Evolutionary conservation across 164 flowering plant species (phyloP).

Genomic region (Nymphaea colorata): DNA sequence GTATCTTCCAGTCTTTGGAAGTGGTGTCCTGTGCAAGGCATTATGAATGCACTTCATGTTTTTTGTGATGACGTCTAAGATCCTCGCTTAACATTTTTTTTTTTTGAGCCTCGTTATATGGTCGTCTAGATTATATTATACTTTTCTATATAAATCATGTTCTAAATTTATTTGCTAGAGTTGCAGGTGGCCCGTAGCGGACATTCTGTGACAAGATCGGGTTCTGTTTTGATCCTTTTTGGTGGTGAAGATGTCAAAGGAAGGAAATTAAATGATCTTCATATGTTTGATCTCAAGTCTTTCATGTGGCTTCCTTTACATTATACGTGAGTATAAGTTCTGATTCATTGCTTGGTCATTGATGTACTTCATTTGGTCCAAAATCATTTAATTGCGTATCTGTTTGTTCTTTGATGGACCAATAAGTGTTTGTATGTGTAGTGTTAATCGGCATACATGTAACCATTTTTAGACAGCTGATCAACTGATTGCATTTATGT

Average conservation of each 20-base stretch:
- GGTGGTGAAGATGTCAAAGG: conserved; percentile 91
- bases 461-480: neutral
- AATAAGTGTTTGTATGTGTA: neutral
- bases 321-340: conserved; percentile 68
- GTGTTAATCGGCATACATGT: neutral
- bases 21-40: neutral
- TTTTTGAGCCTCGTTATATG: too few relatives aligned
- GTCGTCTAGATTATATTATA: too few relatives aligned
- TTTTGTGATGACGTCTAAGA: neutral
- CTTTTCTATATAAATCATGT: neutral
- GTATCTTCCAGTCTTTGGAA: neutral
- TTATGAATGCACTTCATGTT: too few relatives aligned
- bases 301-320: conserved; percentile 93
- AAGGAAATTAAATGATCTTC: conserved; percentile 89
- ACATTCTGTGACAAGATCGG: conserved; percentile 78
- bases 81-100: neutral
- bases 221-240: conserved; percentile 70
- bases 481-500: neutral
- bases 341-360: neutral
- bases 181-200: conserved; percentile 84
- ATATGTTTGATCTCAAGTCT: conserved; percentile 96
- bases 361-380: neutral
- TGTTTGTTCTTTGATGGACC: neutral
- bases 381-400: neutral
- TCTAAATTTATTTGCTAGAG: neutral